Evolutionary conservation across 371 early-diverging fungal species (phyloP), one percentile per base, ranked within the genome.

Genomic region (Saksenaea oblongispora): DNA sequence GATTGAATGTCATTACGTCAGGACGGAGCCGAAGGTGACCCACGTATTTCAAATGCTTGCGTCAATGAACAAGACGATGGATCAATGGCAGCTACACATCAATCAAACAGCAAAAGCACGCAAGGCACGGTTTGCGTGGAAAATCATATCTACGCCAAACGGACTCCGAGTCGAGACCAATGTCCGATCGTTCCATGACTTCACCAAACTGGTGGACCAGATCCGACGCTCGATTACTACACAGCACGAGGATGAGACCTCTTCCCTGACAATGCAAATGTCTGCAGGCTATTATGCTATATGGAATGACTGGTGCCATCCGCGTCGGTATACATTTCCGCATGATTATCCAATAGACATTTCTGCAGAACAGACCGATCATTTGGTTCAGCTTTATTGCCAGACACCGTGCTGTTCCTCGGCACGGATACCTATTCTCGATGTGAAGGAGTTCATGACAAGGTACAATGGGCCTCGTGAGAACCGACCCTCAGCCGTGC

Each of bases 371-470:
- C 59, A 78, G 11, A 80, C 80, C 7, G 74, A 76, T 47, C 69
- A 65, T n/a, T 37, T 80, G 17, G 42, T 80, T 1, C 74, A 73
- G 18, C 59, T 80, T 8, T 80, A 73, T 39, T 78, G 75, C 47
- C 69, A 71, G 7, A 75, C 80, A n/a, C 80, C 78, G 1, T 80
- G 80, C 35, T 80, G 80, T 28, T 75, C 72, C 11, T 53, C 66
- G 2, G 56, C 71, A 22, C 71, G 80, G 17, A 34, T 80, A 1
- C 78, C 80, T 5, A 68, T 78, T 22, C 63, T 80, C 34, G 68
- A 80, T 27, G 64, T 74, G 5, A 58, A 54, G 3, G 70, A 73
- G 10, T 70, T 80, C 13, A 39, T 73, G 53, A 54, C 34, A 22
- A 74, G 78, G 5, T 76, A 78, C 58, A 58, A 51, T 15, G 56